Percentiles rank a stretch among this genome's conserved stretches.
Conservation (phyloP, 2,329 filamentous ascomycete genomes). For the Fusarium pseudocircinatum region DNA sequence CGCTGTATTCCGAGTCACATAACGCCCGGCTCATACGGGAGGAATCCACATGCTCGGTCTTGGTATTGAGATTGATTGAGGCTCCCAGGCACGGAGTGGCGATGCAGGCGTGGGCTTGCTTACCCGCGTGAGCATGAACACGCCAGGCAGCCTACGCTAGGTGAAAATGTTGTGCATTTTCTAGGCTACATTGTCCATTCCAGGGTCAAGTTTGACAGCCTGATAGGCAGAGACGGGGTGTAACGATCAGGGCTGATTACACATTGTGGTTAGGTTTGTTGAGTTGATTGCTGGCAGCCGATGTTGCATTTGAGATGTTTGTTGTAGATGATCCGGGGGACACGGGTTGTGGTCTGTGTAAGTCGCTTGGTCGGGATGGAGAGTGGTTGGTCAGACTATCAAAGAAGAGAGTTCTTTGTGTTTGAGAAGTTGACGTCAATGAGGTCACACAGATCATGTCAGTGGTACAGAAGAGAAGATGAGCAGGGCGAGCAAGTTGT, state of each 20-base stretch:
- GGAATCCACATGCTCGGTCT: conserved; percentile 18
- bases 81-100: conserved; percentile 22
- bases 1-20: conserved; percentile 6
- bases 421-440: conserved; percentile 7
- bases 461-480: background rate
- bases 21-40: conserved; percentile 28
- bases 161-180: background rate
- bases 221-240: conserved; percentile 1
- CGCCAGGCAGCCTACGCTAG: conserved; percentile 13
- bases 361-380: conserved; percentile 17
- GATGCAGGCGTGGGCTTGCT: conserved; percentile 10
- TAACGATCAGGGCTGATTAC: conserved; percentile 4
- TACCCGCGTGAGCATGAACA: conserved; percentile 11
- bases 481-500: conserved; percentile 8
- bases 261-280: background rate
- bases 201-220: conserved; percentile 6
- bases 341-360: conserved; percentile 14
- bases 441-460: conserved; percentile 1
- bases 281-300: background rate
- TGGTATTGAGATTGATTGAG: conserved; percentile 10
- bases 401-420: conserved; percentile 1
- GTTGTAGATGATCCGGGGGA: background rate
- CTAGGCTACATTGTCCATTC: conserved; percentile 12
- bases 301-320: conserved; percentile 17
- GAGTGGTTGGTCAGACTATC: conserved; percentile 9